Evolutionary conservation across 257 asterid genomes (phyloP), one percentile per base, ranked within the genome.

Genomic region (Solanum phureja): DNA sequence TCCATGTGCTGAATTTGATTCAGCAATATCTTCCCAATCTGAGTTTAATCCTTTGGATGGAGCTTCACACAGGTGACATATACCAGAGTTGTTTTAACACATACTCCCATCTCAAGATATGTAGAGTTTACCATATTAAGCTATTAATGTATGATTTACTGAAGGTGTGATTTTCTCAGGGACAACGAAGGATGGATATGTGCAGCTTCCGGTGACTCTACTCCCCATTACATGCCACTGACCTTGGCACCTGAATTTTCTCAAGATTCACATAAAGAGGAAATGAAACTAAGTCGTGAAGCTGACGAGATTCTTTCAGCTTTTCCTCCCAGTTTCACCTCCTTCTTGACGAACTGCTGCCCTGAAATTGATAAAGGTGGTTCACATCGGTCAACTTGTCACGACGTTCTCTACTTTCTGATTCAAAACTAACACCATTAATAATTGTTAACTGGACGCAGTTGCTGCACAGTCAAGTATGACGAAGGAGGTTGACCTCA

Each of bases 241-340:
- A 91, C 88, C 87, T 86, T 77, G 37, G 88, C 79, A 75, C 56
- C 58, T 83, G 89, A 85, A 86, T 88, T 86, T 75, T 86, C 89
- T 91, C 93, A 89, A 89, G 86, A 91, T 79, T 92, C 92, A 40
- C 85, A 42, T 85, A 49, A 88, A 56, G 88, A 85, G 35, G 95
- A 89, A 90, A 83, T 29, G 33, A 75, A 74, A 72, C 58, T 86
- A 88, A 87, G 87, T 84, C 29, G 44, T 49, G 91, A 90, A 89
- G 91, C 90, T 87, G 94, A 90, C 58, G 93, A 86, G 77, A 73
- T 89, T 49, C 87, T 87, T 86, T 62, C 92, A 11, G 74, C 82
- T 16, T 93, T 92, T 86, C 98, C 99, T 87, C 99, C 98, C 83
- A 93, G 98, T 91, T 96, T 95, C 92, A 90, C 95, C 5, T 93